A percentile compares a stretch with the other conserved stretches of the same genome.
Conservation (phyloP, 1,139 yeast genomes). For the Lodderomyces jiufengensis region DNA sequence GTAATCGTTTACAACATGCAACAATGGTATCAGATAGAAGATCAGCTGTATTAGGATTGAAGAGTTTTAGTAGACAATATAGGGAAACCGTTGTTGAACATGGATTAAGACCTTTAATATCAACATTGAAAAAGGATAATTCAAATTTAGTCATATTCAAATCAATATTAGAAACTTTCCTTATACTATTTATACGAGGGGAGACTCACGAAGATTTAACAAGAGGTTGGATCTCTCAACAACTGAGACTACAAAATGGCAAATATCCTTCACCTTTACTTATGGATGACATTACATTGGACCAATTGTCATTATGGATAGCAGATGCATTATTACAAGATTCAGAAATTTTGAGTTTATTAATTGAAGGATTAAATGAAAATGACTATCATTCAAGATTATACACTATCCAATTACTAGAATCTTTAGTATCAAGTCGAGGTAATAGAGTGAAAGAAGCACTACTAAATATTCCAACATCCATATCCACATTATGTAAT, state of each 20-base stretch:
- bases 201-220: slow-evolving; percentile 57
- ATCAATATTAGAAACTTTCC: slow-evolving; percentile 80
- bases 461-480: slow-evolving; percentile 70
- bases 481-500: slow-evolving; percentile 70
- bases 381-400: slow-evolving; percentile 72
- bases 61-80: slow-evolving; percentile 85
- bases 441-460: slow-evolving; percentile 72
- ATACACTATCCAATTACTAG: slow-evolving; percentile 80
- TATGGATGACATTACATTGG: slow-evolving; percentile 56
- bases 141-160: slow-evolving; percentile 72
- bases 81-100: slow-evolving; percentile 88
- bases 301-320: slow-evolving; percentile 90
- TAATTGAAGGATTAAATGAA: slow-evolving; percentile 54
- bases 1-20: slow-evolving; percentile 84
- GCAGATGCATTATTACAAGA: slow-evolving; percentile 89
- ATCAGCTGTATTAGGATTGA: slow-evolving; percentile 86
- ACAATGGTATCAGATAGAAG: slow-evolving; percentile 80
- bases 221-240: slow-evolving; percentile 69
- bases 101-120: slow-evolving; percentile 74
- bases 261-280: slow-evolving; percentile 80
- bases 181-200: slow-evolving; percentile 73
- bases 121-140: slow-evolving; percentile 61
- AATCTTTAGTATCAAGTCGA: slow-evolving; percentile 78
- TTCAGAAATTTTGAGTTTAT: slow-evolving; percentile 51
- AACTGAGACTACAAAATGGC: slow-evolving; percentile 74